Evolutionary conservation across 2,329 filamentous ascomycete genomes (phyloP).

Genomic region (Leptographium galeiforme): DNA sequence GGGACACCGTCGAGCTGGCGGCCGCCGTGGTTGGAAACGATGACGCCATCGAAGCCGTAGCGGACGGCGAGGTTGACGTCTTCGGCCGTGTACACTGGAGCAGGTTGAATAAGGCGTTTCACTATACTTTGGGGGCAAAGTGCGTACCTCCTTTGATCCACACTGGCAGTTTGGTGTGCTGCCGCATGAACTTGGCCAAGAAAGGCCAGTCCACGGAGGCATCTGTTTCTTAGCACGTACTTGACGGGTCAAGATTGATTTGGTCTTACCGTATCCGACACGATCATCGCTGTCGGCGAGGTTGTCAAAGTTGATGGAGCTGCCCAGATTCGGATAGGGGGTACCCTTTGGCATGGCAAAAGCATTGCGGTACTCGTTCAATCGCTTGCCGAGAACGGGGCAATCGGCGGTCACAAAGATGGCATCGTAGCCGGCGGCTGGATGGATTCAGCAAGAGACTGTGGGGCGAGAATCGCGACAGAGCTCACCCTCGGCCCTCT

Average conservation of each 20-base stretch:
- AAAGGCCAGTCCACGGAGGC: conserved; percentile 32
- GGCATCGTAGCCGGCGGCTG: conserved; percentile 1
- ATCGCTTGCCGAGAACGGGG: conserved; percentile 35
- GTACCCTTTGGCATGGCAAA: conserved; percentile 32
- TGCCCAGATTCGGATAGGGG: conserved; percentile 12
- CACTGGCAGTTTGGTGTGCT: conserved; percentile 32
- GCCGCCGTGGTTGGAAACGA: conserved; percentile 33
- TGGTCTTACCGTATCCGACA: background rate
- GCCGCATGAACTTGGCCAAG: conserved; percentile 33
- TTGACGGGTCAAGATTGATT: background rate
- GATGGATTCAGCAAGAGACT: background rate
- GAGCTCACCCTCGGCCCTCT: conserved; percentile 2
- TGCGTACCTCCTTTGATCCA: conserved; percentile 32
- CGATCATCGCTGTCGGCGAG: background rate
- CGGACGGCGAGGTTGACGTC: conserved; percentile 1
- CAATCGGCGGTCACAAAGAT: conserved; percentile 41
- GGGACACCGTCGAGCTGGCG: conserved; percentile 30
- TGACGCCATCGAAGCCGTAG: conserved; percentile 15
- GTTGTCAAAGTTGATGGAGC: background rate
- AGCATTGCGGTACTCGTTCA: conserved; percentile 39
- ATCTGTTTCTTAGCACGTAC: background rate
- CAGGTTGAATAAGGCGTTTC: background rate
- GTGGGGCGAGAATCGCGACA: too few species aligned
- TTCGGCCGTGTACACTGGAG: conserved; percentile 15
- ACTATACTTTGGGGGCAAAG: too few species aligned